Conservation (phyloP, 2,329 filamentous ascomycete species). For the Colletotrichum karsti region DNA sequence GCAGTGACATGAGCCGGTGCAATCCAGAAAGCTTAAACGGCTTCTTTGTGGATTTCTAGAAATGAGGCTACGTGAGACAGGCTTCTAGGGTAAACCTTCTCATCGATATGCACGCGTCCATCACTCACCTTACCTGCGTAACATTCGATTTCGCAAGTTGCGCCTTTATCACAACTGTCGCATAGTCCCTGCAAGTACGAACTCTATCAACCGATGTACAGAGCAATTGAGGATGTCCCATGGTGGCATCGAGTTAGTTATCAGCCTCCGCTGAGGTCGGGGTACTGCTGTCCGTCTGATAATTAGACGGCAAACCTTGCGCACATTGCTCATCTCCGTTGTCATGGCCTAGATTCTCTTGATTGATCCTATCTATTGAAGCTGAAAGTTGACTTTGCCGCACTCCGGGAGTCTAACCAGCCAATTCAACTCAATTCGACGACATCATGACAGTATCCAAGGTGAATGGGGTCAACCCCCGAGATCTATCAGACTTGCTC, state of each 20-base stretch:
- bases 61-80: not conserved
- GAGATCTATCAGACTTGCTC: constrained; percentile 2
- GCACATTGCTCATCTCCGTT: not conserved
- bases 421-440: too few relatives aligned
- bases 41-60: not conserved
- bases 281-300: not conserved
- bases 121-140: not conserved
- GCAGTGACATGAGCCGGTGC: not conserved
- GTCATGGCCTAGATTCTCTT: not conserved
- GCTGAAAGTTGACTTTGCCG: not conserved
- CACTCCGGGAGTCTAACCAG: not conserved
- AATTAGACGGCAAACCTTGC: not conserved
- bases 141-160: not conserved
- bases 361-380: not conserved
- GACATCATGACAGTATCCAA: not conserved
- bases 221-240: not conserved
- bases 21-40: constrained; percentile 4
- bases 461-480: not conserved
- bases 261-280: not conserved
- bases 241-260: not conserved
- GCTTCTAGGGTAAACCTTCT: not conserved
- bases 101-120: not conserved
- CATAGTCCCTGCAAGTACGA: not conserved
- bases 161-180: not conserved
- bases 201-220: not conserved